phyloP scores from a whole-genome alignment of 2,329 filamentous ascomycete genomes.

The Trichoderma semiorbis region DNA sequence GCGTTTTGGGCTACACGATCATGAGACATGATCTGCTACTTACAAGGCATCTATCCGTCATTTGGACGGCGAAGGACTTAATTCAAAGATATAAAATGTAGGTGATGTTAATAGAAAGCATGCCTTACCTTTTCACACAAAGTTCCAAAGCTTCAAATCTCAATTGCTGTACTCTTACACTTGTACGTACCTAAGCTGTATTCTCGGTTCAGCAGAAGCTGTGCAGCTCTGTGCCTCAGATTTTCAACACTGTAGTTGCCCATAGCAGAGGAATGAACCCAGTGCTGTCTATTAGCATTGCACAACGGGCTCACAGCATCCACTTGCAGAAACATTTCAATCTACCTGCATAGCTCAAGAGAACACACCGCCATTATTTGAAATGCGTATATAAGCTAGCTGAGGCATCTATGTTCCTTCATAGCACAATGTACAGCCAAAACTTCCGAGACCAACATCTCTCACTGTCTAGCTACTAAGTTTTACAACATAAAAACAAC shows the following conservation, averaged over 20 bases:
- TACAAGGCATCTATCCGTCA: not conserved
- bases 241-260: not conserved
- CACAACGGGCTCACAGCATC: not conserved
- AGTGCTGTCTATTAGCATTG: not conserved
- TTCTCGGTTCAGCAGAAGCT: not conserved
- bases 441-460: slow-evolving; percentile 18
- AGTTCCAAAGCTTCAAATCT: not conserved
- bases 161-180: not conserved
- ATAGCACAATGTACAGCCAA: slow-evolving; percentile 22
- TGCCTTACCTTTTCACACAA: not conserved
- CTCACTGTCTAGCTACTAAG: slow-evolving; percentile 21
- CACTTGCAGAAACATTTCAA: not conserved
- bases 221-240: too few relatives aligned
- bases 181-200: not conserved
- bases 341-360: not conserved
- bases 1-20: not conserved
- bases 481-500: slow-evolving; percentile 23
- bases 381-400: slow-evolving; percentile 18
- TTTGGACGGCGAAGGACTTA: not conserved
- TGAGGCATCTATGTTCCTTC: slow-evolving; percentile 8
- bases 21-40: not conserved
- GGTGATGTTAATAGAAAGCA: not conserved
- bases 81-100: not conserved
- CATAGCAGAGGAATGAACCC: not conserved
- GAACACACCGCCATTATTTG: not conserved